Conservation (phyloP, 331 rosid species). For the Quercus lobata region DNA sequence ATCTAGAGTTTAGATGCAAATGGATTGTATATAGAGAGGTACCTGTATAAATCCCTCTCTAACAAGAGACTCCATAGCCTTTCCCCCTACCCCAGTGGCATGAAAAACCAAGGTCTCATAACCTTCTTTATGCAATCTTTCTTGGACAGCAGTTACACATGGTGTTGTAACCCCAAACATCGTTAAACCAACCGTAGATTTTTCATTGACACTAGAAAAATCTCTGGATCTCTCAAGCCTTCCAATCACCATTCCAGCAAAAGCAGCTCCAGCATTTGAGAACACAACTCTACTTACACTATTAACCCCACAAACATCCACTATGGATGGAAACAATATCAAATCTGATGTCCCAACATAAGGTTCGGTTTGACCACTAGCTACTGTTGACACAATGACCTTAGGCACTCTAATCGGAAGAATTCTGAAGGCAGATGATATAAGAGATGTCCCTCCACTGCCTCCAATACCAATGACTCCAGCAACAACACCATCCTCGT, state of each 20-base stretch:
- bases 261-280: conserved; percentile 80
- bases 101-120: conserved; percentile 84
- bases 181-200: conserved; percentile 70
- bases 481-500: conserved; percentile 35
- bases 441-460: conserved; percentile 79
- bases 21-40: background rate
- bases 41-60: conserved; percentile 88
- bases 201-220: conserved; percentile 25
- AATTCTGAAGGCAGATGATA: conserved; percentile 58
- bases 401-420: conserved; percentile 83
- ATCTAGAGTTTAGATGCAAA: background rate
- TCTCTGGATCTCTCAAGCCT: conserved; percentile 37
- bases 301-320: conserved; percentile 76
- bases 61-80: conserved; percentile 89
- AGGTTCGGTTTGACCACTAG: conserved; percentile 85
- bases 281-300: conserved; percentile 67
- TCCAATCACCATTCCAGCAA: conserved; percentile 87
- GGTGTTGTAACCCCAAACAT: conserved; percentile 94
- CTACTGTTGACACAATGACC: conserved; percentile 76
- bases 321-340: conserved; percentile 71
- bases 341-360: conserved; percentile 77
- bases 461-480: conserved; percentile 85
- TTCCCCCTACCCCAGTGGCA: conserved; percentile 95
- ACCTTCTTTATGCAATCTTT: conserved; percentile 68
- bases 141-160: conserved; percentile 67